Base-by-base conservation (phyloP, 345 rosid genomes). In the Anastatica hierochuntica region DNA sequence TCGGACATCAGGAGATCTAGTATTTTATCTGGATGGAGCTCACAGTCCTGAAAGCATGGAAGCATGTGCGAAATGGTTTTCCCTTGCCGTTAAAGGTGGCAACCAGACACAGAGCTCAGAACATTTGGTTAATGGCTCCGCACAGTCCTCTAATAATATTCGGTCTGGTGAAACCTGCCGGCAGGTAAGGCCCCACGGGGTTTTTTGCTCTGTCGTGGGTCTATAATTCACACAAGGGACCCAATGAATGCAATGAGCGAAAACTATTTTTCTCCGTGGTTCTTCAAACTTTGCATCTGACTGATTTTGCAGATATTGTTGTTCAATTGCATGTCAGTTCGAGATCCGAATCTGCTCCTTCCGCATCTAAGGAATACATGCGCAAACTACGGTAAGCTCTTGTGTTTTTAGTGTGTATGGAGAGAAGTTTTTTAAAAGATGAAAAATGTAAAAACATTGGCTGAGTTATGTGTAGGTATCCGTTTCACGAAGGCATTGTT, bases 41-140 rank as follows among this genome's bases (percentile, higher is more conserved):
- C 96, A 90, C 61, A 84, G 92, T 76, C 96, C 98, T 8, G 96
- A 87, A 57, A 90, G 98, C 76, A 84, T 90, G 87, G 95, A 90
- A 68, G 87, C 58, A 15, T 90, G 98, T 61, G 96, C 84, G 17
- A 79, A 58, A 60, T 92, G 98, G 96, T 92, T 84, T 77, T 84
- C 98, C 9, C 47, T 38, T 68, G 82, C 82, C 20, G 65, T 81
- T 29, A 76, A 74, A 60, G 80, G 79, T 57, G 78, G 64, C 24
- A 67, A 53, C 63, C 78, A 67, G 40, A 72, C 39, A 51, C 49
- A 52, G 47, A 54, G 34, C 42, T 62, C 58, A 27, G 56, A 72
- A 69, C 24, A 45, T 66, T 67, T 64, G 37, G 72, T 60, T 11
- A 67, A 56, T 47, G 76, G 69, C 42, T 72, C 52, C 33, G 45